Percentiles rank a stretch among this genome's conserved stretches.
These are phyloP conservation scores for Meyerozyma athensensis DNA, from an alignment of 1,139 yeast genomes.

Conservation along the genomic window DNA sequence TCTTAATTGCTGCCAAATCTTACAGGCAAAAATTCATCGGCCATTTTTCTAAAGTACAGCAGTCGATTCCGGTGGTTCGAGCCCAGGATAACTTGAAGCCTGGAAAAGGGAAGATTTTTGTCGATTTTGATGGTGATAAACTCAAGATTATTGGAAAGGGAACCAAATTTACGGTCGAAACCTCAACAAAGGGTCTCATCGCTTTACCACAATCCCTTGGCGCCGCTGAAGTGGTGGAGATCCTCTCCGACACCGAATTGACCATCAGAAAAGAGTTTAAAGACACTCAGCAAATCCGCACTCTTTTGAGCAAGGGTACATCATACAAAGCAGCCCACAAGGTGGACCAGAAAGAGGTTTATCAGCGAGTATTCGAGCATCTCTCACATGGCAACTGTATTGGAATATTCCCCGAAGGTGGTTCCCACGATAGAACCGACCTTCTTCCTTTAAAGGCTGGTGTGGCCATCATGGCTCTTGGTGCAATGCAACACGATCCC, in stretches of 20 bases:
- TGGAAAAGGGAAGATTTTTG: slow-evolving; percentile 57
- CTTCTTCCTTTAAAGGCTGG: slow-evolving; percentile 92
- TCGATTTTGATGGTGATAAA: slow-evolving; percentile 43
- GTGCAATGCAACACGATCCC: slow-evolving; percentile 50
- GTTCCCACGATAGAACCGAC: slow-evolving; percentile 92
- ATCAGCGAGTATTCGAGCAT: slow-evolving; percentile 76
- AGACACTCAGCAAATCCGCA: slow-evolving; percentile 35
- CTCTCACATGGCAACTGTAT: slow-evolving; percentile 74
- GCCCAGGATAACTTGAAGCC: slow-evolving; percentile 76
- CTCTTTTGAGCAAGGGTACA: slow-evolving; percentile 49
- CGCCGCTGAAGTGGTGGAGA: slow-evolving; percentile 62
- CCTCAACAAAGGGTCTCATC: slow-evolving; percentile 62
- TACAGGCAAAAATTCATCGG: slow-evolving; percentile 69
- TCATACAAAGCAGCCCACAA: slow-evolving; percentile 70
- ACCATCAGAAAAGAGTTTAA: slow-evolving; percentile 71
- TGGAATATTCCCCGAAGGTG: slow-evolving; percentile 98
- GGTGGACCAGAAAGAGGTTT: slow-evolving; percentile 81
- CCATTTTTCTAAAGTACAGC: slow-evolving; percentile 64
- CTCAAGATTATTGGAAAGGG: slow-evolving; percentile 56
- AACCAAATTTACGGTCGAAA: slow-evolving; percentile 65
- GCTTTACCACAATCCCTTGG: slow-evolving; percentile 82
- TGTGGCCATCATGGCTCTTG: slow-evolving; percentile 95
- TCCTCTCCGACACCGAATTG: slow-evolving; percentile 72
- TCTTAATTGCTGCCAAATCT: slow-evolving; percentile 81
- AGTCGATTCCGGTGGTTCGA: slow-evolving; percentile 85